A percentile compares a stretch with the other conserved stretches of the same genome.
phyloP scores from a whole-genome alignment of 2,329 filamentous ascomycete genomes.

The Colletotrichum somersetense region DNA sequence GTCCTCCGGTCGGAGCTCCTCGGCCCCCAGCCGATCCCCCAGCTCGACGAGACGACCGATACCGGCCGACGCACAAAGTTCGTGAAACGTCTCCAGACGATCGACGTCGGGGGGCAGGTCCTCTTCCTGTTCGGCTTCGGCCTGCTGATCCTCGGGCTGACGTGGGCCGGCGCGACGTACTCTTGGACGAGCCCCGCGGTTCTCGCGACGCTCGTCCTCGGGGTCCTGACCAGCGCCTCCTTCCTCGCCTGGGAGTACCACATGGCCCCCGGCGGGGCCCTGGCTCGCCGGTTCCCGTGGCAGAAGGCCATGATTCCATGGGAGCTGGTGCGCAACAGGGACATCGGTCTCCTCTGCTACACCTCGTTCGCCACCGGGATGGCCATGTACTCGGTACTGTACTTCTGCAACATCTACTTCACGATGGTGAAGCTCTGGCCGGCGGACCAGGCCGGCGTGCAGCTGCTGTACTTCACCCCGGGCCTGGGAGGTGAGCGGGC shows the following conservation, averaged over 20 bases:
- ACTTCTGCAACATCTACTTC: conserved; percentile 78
- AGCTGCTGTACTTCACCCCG: conserved; percentile 74
- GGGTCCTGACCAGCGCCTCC: conserved; percentile 53
- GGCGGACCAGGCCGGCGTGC: conserved; percentile 64
- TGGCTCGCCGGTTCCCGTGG: conserved; percentile 62
- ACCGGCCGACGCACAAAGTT: conserved; percentile 52
- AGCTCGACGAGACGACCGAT: conserved; percentile 56
- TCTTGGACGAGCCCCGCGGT: conserved; percentile 64
- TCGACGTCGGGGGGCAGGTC: conserved; percentile 68
- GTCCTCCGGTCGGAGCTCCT: conserved; percentile 71
- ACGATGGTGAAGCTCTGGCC: conserved; percentile 63
- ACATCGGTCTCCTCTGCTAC: conserved; percentile 72
- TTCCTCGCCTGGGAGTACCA: conserved; percentile 67
- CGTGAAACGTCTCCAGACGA: conserved; percentile 61
- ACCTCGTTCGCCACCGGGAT: conserved; percentile 72
- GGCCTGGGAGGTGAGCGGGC: conserved; percentile 66
- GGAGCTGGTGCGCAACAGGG: conserved; percentile 66
- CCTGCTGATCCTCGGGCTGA: conserved; percentile 66
- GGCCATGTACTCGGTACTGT: conserved; percentile 67
- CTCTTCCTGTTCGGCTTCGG: conserved; percentile 68
- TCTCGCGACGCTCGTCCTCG: conserved; percentile 61
- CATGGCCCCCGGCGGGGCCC: conserved; percentile 61
- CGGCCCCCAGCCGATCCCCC: conserved; percentile 62
- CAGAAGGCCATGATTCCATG: conserved; percentile 76
- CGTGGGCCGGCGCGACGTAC: conserved; percentile 68